Evolutionary conservation across 2,329 filamentous ascomycete genomes (phyloP).

Genomic region (Thielaviopsis euricoi): DNA sequence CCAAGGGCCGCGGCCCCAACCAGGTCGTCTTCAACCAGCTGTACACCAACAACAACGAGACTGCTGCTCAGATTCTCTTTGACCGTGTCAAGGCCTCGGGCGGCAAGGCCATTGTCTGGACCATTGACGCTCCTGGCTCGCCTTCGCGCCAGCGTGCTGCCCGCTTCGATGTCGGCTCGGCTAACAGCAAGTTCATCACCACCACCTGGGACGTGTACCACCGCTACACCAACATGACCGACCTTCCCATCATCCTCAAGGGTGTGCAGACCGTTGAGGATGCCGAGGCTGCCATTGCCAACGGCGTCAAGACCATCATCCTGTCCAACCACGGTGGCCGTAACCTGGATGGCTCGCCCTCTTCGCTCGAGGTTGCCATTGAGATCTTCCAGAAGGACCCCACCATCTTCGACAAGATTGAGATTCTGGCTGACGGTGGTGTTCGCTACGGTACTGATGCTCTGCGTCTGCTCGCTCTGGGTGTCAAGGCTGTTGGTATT

Average conservation of each 20-base stretch:
- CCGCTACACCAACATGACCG: slow-evolving; percentile 9
- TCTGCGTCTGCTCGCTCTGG: slow-evolving; percentile 27
- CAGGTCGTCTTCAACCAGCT: slow-evolving; percentile 16
- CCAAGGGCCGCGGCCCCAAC: slow-evolving; percentile 15
- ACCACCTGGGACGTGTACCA: slow-evolving; percentile 12
- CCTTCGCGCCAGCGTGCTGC: slow-evolving; percentile 21
- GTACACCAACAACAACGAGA: slow-evolving; percentile 20
- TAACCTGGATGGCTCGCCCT: slow-evolving; percentile 24
- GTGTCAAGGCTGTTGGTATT: slow-evolving; percentile 28
- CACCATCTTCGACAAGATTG: slow-evolving; percentile 15
- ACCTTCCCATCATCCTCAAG: slow-evolving; percentile 23
- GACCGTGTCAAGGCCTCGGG: slow-evolving; percentile 19
- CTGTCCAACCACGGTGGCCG: slow-evolving; percentile 28
- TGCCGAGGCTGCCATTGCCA: slow-evolving; percentile 21
- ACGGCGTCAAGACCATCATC: slow-evolving; percentile 24
- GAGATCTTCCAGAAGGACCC: slow-evolving; percentile 17
- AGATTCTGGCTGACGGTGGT: slow-evolving; percentile 23
- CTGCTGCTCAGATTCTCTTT: slow-evolving; percentile 20
- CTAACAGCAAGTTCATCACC: slow-evolving; percentile 14
- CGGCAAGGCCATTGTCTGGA: slow-evolving; percentile 24
- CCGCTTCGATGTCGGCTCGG: slow-evolving; percentile 23
- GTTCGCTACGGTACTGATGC: slow-evolving; percentile 27
- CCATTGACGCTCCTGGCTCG: slow-evolving; percentile 17
- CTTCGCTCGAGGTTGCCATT: slow-evolving; percentile 19
- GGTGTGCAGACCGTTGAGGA: slow-evolving; percentile 26